A percentile compares a stretch with the other conserved stretches of the same genome.
Evolutionary conservation across 805 yeast genomes (phyloP).

Genomic region (Aciculoconidium aculeatum): DNA sequence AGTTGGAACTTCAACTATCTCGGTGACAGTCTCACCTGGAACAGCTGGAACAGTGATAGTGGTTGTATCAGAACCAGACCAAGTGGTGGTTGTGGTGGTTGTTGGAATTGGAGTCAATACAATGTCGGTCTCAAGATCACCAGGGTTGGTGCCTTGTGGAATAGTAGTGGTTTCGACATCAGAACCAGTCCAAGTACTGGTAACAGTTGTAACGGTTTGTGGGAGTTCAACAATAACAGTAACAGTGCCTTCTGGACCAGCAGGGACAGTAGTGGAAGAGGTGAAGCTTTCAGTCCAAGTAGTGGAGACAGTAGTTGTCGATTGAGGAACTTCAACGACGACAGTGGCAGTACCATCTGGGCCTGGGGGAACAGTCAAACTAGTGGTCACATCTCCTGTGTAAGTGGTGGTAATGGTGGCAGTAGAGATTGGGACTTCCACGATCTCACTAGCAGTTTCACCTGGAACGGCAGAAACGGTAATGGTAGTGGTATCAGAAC

Average conservation of each 20-base stretch:
- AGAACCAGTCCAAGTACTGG: constrained; percentile 3
- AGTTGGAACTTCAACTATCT: constrained; percentile 9
- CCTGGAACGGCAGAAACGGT: constrained; percentile 8
- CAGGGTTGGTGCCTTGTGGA: constrained; percentile 3
- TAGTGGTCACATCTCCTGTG: constrained; percentile 4
- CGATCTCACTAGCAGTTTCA: constrained; percentile 9
- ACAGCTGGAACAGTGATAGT: constrained; percentile 6
- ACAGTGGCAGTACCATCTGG: constrained; percentile 8
- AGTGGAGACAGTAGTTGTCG: constrained; percentile 1
- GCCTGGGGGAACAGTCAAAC: constrained; percentile 5
- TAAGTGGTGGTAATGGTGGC: constrained; percentile 10
- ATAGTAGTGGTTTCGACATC: constrained; percentile 3
- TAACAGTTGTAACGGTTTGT: constrained; percentile 4
- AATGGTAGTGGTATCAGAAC: constrained; percentile 2
- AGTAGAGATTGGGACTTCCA: constrained; percentile 10
- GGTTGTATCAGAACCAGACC: constrained; percentile 8
- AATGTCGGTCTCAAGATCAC: constrained; percentile 10
- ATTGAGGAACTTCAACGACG: constrained; percentile 9
- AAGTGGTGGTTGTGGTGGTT: constrained; percentile 7
- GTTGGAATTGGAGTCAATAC: constrained; percentile 10
- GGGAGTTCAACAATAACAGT: constrained; percentile 11
- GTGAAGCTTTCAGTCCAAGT: constrained; percentile 5
- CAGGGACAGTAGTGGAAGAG: constrained; percentile 1
- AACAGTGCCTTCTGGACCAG: constrained; percentile 8
- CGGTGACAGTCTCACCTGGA: constrained; percentile 7